Base-by-base conservation (phyloP, 2,329 filamentous ascomycete species). In the Curvularia verruculosa region DNA sequence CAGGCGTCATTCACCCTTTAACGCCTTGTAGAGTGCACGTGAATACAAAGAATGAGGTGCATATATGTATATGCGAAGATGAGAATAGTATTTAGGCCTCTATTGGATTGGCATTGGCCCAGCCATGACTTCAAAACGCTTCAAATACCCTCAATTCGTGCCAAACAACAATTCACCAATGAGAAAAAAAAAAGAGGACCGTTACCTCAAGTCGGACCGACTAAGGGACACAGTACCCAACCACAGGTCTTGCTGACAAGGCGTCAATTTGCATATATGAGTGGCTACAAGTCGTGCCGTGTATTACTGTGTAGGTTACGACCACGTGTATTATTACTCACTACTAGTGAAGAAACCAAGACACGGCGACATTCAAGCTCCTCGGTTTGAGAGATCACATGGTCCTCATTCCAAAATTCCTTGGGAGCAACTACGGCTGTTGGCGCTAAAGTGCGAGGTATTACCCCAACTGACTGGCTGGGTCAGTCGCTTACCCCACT, bases 381-480 rank as follows among this genome's bases (percentile, higher is more conserved):
- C 13, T 23, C 15, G 3, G 13, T 29, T 26, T 15, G 28, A 10
- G 8, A 19, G 10, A 19, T 45, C 24, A 29, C 43, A 44, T 28
- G 41, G n/a, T n/a, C 15, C 15, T 9, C n/a, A 12, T 15, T 15
- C 10, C 8, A 13, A 29, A 45, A 45, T 31, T 31, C 10, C 5
- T 29, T 6, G 24, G 43, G 43, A 31, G 10, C n/a, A n/a, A 19
- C 43, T 43, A 37, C 24, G n/a, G 37, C 9, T 28, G 48, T 48
- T 29, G 28, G 47, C 59, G 61, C 58, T 61, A 65, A 66, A 68
- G 15, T 67, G 67, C 67, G 65, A 69, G 58, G 24, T 61, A 56
- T 61, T 66, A 54, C 65, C 64, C 59, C 41, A 56, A 61, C 19
- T 36, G 40, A 52, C 24, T 34, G 40, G 34, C 24, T 41, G 43